Conservation (phyloP, 805 yeast genomes). For the Torulaspora microellipsoides region DNA sequence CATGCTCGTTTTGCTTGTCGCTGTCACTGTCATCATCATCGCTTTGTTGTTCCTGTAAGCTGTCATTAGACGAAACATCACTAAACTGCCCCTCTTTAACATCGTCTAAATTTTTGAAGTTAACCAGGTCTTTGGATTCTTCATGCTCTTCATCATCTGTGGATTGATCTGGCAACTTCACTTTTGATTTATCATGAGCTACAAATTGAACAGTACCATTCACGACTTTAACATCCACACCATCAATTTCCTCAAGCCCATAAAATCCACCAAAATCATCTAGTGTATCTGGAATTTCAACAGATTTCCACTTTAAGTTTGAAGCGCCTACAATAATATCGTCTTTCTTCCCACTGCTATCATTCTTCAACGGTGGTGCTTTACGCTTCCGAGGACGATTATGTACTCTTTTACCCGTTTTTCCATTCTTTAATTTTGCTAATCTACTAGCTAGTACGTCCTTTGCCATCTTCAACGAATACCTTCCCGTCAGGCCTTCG, state of each 20-base stretch:
- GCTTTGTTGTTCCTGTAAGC: slow-evolving; percentile 26
- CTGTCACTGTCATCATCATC: slow-evolving; percentile 17
- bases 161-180: slow-evolving; percentile 5
- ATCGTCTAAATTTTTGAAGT: slow-evolving; percentile 33
- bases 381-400: not conserved
- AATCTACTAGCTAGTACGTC: not conserved
- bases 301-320: slow-evolving; percentile 70
- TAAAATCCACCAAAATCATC: slow-evolving; percentile 88
- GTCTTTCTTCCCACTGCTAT: not conserved
- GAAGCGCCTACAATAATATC: slow-evolving; percentile 41
- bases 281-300: slow-evolving; percentile 74
- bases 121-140: slow-evolving; percentile 22
- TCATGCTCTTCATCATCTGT: slow-evolving; percentile 14
- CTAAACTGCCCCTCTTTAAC: slow-evolving; percentile 31
- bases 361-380: slow-evolving; percentile 1
- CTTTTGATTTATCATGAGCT: slow-evolving; percentile 36
- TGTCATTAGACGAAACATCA: slow-evolving; percentile 23
- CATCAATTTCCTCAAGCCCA: slow-evolving; percentile 92
- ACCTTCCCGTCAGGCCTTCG: too few relatives aligned
- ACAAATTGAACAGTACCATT: slow-evolving; percentile 63
- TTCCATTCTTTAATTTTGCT: not conserved
- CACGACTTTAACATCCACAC: slow-evolving; percentile 74
- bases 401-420: not conserved
- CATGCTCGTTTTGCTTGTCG: slow-evolving; percentile 22
- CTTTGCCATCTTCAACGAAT: slow-evolving; percentile 3